phyloP scores from a whole-genome alignment of 208 protist species.

The Trypanosoma avium region DNA sequence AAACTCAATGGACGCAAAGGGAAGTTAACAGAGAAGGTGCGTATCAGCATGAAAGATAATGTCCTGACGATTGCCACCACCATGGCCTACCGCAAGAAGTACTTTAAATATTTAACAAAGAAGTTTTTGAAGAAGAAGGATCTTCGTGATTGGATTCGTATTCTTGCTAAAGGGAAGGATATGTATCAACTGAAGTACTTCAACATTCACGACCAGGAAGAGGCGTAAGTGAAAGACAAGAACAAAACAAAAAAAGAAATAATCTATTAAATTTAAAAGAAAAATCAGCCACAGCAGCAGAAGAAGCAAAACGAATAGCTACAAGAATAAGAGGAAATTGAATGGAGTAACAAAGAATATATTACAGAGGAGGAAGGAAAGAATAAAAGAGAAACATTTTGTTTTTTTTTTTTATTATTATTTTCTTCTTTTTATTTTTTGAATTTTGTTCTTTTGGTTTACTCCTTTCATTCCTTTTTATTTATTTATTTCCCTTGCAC shows the following conservation, averaged over 20 bases:
- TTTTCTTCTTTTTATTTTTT: constrained; percentile 16
- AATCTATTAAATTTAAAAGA: neutral
- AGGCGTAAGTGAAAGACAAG: constrained; percentile 51
- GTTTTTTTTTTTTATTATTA: constrained; percentile 13
- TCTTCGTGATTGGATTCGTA: constrained; percentile 97
- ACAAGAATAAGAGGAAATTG: too few species aligned
- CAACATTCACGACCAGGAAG: constrained; percentile 96
- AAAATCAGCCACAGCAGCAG: too few species aligned
- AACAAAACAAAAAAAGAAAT: neutral
- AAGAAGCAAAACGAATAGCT: neutral
- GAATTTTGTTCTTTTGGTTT: constrained; percentile 13
- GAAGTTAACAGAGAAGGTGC: constrained; percentile 95
- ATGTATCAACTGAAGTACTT: constrained; percentile 98
- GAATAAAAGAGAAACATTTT: too few species aligned
- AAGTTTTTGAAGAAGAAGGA: constrained; percentile 99
- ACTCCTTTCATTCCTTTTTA: neutral
- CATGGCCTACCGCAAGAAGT: constrained; percentile 98
- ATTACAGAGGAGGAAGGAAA: too few species aligned
- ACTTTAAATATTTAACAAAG: constrained; percentile 99
- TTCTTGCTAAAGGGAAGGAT: constrained; percentile 94
- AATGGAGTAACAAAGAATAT: too few species aligned
- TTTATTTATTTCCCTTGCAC: neutral
- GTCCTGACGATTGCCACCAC: constrained; percentile 89
- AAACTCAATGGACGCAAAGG: constrained; percentile 98
- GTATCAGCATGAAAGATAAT: constrained; percentile 83